Evolutionary conservation across 2,329 filamentous ascomycete genomes (phyloP).

Genomic region (Talaromyces sp.): DNA sequence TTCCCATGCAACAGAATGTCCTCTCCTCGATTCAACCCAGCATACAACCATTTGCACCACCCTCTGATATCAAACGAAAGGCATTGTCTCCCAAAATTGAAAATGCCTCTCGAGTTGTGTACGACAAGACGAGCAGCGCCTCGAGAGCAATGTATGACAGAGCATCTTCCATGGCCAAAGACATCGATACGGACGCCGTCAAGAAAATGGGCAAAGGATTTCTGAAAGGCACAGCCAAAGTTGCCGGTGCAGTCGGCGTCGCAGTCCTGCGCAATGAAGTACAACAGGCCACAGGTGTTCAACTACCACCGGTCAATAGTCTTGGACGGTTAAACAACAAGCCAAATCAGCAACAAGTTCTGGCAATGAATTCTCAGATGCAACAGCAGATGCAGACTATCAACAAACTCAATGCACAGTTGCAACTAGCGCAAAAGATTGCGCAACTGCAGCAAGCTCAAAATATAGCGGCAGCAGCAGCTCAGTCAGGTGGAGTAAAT

Average conservation of each 20-base stretch:
- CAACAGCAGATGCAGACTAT: conserved; percentile 4
- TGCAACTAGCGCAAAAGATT: not conserved
- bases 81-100: conserved; percentile 1
- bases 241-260: conserved; percentile 3
- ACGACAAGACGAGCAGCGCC: conserved; percentile 4
- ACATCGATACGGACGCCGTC: conserved; percentile 7
- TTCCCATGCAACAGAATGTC: not conserved
- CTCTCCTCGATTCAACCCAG: conserved; percentile 4
- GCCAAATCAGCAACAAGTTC: conserved; percentile 3
- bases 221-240: conserved; percentile 4
- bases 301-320: not conserved
- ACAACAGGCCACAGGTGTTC: conserved; percentile 4
- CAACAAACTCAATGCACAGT: conserved; percentile 2
- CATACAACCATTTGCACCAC: not conserved
- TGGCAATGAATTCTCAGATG: not conserved
- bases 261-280: conserved; percentile 1
- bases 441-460: not conserved
- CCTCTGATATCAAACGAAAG: conserved; percentile 5
- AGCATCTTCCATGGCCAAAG: conserved; percentile 6
- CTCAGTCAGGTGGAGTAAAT: not conserved
- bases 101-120: conserved; percentile 1
- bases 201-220: conserved; percentile 8
- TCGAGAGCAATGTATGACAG: conserved; percentile 6
- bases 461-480: not conserved
- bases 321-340: not conserved